Conservation (phyloP, 352 stramenopile genomes). For the Ophiocytium majus region DNA sequence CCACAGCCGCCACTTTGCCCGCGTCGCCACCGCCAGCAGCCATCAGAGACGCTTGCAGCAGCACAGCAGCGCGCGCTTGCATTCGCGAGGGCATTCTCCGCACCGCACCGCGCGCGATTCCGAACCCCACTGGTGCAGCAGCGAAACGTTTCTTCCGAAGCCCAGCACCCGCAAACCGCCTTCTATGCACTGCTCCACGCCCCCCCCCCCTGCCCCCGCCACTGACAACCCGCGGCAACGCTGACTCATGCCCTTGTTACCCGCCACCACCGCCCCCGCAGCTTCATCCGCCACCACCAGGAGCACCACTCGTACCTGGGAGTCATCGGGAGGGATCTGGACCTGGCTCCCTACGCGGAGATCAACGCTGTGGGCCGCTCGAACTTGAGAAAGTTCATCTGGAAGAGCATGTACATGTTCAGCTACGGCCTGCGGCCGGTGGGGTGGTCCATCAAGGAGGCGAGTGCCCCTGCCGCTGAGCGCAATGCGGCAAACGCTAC, state of each 20-base stretch:
- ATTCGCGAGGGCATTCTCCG: background rate
- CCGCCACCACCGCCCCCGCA: no score
- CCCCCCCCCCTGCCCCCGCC: background rate
- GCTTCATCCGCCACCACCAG: conserved; percentile 95
- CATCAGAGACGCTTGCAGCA: background rate
- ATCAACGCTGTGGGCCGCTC: conserved; percentile 73
- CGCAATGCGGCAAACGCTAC: no score
- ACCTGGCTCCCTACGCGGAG: conserved; percentile 85
- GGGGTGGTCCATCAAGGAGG: conserved; percentile 8
- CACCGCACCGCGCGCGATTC: conserved; percentile 24
- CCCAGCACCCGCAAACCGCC: no score
- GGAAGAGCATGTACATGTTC: conserved; percentile 25
- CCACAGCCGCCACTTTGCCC: no score
- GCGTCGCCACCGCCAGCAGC: no score
- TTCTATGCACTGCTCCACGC: no score
- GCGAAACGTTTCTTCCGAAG: no score
- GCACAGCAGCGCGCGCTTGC: background rate
- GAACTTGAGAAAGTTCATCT: conserved; percentile 4
- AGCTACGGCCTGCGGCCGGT: conserved; percentile 25
- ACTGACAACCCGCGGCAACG: no score
- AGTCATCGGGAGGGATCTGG: conserved; percentile 84
- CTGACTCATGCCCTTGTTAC: no score
- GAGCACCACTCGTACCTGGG: conserved; percentile 94
- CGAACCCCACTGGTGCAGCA: no score
- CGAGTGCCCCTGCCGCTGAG: background rate